Base-by-base conservation (phyloP, 768 basidiomycete species). In the Cantharellus cinnabarinus region DNA sequence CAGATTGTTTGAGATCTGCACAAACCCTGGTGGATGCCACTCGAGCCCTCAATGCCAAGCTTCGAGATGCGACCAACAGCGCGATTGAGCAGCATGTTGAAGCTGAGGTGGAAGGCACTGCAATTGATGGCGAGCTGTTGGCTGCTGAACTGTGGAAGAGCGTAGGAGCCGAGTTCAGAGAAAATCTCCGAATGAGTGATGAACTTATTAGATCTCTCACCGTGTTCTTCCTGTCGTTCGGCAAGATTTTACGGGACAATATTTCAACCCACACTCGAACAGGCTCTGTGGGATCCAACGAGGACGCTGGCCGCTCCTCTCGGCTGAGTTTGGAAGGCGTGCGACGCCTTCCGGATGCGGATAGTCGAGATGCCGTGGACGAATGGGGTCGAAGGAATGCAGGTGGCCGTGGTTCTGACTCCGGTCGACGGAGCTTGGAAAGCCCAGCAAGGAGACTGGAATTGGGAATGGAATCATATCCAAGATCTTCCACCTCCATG, bases 181-280 rank as follows among this genome's bases (percentile, higher is more conserved):
- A 89, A 57, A 76, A 78, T 57, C 63, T 85, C 63, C 73, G 82
- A 64, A 76, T 79, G 58, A 83, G 83, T 61, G 88, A 89, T 66
- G 87, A 89, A 67, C 72, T 88, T 52, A 81, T 89, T 2, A 72
- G 88, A 58, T 80, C 79, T 4, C 72, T 85, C 67, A 89, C 87
- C 4, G 81, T 79, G 48, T 78, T 89, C 60, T 68, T 89, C 63
- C 70, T 89, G n/a, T 82, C 83, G 40, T 74, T 83, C 3, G 85
- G 88, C 40, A 78, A 77, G 67, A 73, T 83, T 5, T 67, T 88
- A 60, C 75, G 79, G 61, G 86, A 88, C 57, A 68, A 74, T 34
- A 69, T 70, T 38, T 10, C 60, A 0, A n/a, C 41, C 10, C 52
- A 10, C 38, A 10, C 10, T 37, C 52, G 52, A 10, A 37, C 10